phyloP scores from a whole-genome alignment of 2,329 filamentous ascomycete genomes.

The Aspergillus cejpii region DNA sequence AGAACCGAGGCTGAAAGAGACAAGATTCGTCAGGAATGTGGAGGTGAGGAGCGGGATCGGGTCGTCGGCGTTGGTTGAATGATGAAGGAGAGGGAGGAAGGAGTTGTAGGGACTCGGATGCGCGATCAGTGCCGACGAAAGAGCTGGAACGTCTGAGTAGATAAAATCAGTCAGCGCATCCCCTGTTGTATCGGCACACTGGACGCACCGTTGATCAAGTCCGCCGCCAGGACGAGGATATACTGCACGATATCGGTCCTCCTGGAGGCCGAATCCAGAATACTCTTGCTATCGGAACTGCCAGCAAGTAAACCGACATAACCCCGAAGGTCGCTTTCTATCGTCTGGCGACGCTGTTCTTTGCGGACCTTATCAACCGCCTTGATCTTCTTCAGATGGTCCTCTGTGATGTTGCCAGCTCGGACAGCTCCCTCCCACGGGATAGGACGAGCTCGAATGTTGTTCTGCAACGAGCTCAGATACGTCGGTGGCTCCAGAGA shows the following conservation, averaged over 20 bases:
- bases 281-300: conserved; percentile 56
- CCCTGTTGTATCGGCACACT: not conserved
- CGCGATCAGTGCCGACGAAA: conserved; percentile 69
- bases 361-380: conserved; percentile 94
- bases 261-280: conserved; percentile 78
- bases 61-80: conserved; percentile 77
- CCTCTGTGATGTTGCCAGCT: conserved; percentile 86
- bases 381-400: conserved; percentile 90
- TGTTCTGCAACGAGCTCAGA: conserved; percentile 82
- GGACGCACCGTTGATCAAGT: conserved; percentile 71
- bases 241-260: conserved; percentile 90
- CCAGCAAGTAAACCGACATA: conserved; percentile 79
- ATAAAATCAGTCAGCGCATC: not conserved
- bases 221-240: conserved; percentile 79
- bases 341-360: conserved; percentile 75
- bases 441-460: conserved; percentile 91
- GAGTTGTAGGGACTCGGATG: conserved; percentile 66
- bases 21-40: conserved; percentile 72
- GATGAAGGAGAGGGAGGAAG: conserved; percentile 75
- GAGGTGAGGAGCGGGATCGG: conserved; percentile 84
- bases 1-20: conserved; percentile 57
- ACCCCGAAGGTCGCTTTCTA: conserved; percentile 71
- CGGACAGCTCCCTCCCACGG: conserved; percentile 96
- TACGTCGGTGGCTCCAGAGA: conserved; percentile 89
- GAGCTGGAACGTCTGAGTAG: conserved; percentile 63